phyloP scores from a whole-genome alignment of 2,329 filamentous ascomycete genomes.

The Alternaria panax region DNA sequence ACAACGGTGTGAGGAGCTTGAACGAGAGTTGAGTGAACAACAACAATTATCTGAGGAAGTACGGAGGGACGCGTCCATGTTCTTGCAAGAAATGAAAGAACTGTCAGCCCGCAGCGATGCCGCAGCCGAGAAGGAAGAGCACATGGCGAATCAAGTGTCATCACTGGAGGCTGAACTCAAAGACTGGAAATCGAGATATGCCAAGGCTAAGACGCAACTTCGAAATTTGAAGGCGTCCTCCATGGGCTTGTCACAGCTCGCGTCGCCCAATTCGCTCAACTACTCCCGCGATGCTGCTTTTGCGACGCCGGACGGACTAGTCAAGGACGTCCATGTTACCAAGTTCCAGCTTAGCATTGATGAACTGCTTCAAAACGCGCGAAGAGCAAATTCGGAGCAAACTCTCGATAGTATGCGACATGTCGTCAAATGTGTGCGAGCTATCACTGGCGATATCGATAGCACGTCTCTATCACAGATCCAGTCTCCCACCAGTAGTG shows the following conservation, averaged over 20 bases:
- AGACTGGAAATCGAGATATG: slow-evolving; percentile 90
- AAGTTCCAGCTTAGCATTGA: slow-evolving; percentile 95
- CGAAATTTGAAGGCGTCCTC: slow-evolving; percentile 82
- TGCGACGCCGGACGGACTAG: slow-evolving; percentile 73
- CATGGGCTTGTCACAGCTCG: slow-evolving; percentile 72
- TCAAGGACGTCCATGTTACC: slow-evolving; percentile 92
- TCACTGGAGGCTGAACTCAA: slow-evolving; percentile 82
- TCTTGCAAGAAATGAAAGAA: slow-evolving; percentile 86
- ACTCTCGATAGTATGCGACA: slow-evolving; percentile 87
- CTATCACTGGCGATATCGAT: slow-evolving; percentile 81
- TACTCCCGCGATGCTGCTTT: slow-evolving; percentile 72
- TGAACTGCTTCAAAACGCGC: slow-evolving; percentile 80
- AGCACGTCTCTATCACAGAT: slow-evolving; percentile 57
- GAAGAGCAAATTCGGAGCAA: slow-evolving; percentile 73
- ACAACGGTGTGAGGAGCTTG: slow-evolving; percentile 52
- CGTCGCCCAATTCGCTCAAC: slow-evolving; percentile 66
- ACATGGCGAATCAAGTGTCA: slow-evolving; percentile 76
- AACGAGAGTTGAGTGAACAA: slow-evolving; percentile 75
- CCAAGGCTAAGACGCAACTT: slow-evolving; percentile 85
- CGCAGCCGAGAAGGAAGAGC: slow-evolving; percentile 81
- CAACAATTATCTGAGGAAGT: slow-evolving; percentile 87
- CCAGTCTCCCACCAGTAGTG: slow-evolving; percentile 47
- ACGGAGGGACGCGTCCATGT: slow-evolving; percentile 79
- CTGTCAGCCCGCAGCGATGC: slow-evolving; percentile 81
- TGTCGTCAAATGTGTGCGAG: slow-evolving; percentile 81